phyloP scores from a whole-genome alignment of 2,329 filamentous ascomycete species.

The Pezicula radicicola region DNA sequence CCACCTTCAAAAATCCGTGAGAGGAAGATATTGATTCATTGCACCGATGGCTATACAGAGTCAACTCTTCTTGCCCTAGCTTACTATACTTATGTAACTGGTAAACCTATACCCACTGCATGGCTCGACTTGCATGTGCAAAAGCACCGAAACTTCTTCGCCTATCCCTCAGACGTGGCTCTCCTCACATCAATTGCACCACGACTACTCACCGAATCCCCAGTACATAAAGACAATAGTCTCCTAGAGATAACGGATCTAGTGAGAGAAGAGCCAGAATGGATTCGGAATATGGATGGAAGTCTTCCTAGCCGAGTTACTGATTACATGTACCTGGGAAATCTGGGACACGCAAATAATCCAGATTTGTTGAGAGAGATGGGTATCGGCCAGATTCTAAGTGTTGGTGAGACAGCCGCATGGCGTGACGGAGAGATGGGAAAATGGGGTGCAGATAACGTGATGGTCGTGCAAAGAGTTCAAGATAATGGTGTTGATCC shows the following conservation, averaged over 20 bases:
- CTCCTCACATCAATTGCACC: constrained; percentile 75
- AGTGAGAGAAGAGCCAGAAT: constrained; percentile 63
- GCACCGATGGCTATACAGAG: constrained; percentile 94
- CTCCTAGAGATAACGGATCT: constrained; percentile 50
- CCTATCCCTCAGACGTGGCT: constrained; percentile 86
- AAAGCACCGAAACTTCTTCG: constrained; percentile 89
- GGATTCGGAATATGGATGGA: constrained; percentile 82
- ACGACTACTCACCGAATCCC: constrained; percentile 71
- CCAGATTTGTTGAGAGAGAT: constrained; percentile 75
- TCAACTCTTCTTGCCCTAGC: constrained; percentile 84
- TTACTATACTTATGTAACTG: constrained; percentile 91
- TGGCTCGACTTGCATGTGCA: constrained; percentile 83
- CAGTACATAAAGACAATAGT: constrained; percentile 45
- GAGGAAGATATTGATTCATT: constrained; percentile 82
- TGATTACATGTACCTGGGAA: constrained; percentile 95
- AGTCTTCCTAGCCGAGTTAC: constrained; percentile 86
- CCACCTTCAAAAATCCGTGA: constrained; percentile 23
- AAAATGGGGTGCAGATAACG: constrained; percentile 72
- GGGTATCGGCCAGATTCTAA: constrained; percentile 84
- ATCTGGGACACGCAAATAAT: constrained; percentile 91
- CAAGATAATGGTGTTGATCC: constrained; percentile 98
- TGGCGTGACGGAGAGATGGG: constrained; percentile 73
- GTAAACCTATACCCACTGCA: constrained; percentile 74
- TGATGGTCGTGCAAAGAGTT: constrained; percentile 79
- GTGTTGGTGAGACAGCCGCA: constrained; percentile 82